These are phyloP conservation scores for Avena sativa DNA, from an alignment of 176 grass and related monocot genomes.

Conservation along the genomic window DNA sequence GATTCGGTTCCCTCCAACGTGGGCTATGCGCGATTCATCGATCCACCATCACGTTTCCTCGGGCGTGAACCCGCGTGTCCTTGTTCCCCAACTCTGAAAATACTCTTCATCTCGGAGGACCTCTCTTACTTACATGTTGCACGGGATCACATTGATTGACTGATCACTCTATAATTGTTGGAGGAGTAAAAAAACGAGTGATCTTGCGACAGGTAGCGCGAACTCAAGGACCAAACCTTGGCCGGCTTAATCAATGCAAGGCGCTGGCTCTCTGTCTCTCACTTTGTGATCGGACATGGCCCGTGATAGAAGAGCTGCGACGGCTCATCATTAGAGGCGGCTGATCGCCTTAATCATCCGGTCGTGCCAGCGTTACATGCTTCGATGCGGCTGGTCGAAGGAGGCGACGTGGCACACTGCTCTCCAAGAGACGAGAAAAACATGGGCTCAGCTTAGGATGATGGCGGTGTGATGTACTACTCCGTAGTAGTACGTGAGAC, in stretches of 20 bases:
- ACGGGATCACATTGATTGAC: not conserved
- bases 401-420: conserved; percentile 25
- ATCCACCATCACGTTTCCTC: not conserved
- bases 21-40: not conserved
- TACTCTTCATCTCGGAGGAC: not conserved
- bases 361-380: not conserved
- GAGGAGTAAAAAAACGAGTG: not conserved
- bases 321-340: not conserved
- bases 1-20: conserved; percentile 13
- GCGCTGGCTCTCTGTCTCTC: too few species aligned
- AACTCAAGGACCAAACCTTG: not conserved
- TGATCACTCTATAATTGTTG: not conserved
- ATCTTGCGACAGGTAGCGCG: not conserved
- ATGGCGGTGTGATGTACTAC: not conserved
- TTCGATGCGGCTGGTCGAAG: not conserved
- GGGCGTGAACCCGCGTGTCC: too few species aligned
- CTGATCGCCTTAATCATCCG: not conserved
- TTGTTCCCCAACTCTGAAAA: not conserved
- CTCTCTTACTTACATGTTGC: not conserved
- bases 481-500: not conserved
- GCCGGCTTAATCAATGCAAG: not conserved
- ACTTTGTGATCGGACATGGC: not conserved
- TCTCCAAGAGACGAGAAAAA: not conserved
- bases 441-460: not conserved
- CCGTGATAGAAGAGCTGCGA: not conserved